Percentiles rank a stretch among this genome's conserved stretches.
phyloP scores from a whole-genome alignment of 2,329 filamentous ascomycete species.

The Diplocarpon rosae region DNA sequence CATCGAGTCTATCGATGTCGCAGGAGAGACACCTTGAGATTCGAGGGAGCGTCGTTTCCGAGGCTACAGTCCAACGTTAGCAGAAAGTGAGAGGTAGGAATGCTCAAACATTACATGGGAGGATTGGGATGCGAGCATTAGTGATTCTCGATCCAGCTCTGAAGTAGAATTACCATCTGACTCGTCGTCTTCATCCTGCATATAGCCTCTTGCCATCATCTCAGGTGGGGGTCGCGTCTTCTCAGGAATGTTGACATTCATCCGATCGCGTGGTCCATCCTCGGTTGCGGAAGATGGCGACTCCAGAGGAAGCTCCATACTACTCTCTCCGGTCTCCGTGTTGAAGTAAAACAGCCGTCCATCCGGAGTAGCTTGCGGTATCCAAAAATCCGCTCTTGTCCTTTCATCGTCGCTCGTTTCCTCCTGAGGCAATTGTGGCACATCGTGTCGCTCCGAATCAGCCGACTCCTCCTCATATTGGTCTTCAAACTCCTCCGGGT shows the following conservation, averaged over 20 bases:
- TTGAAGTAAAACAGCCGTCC: conserved; percentile 96
- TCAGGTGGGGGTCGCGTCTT: conserved; percentile 83
- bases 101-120: conserved; percentile 47
- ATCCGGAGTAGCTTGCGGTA: conserved; percentile 90
- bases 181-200: conserved; percentile 81
- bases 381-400: conserved; percentile 94
- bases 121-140: conserved; percentile 57
- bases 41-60: conserved; percentile 49
- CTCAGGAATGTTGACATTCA: conserved; percentile 79
- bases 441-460: conserved; percentile 50
- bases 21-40: conserved; percentile 66
- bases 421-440: conserved; percentile 53
- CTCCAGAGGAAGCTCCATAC: conserved; percentile 88
- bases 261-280: conserved; percentile 76
- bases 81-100: conserved; percentile 5
- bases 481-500: conserved; percentile 58
- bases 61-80: conserved; percentile 33
- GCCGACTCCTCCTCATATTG: conserved; percentile 49
- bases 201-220: conserved; percentile 74
- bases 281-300: conserved; percentile 73
- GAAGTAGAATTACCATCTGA: conserved; percentile 75
- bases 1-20: conserved; percentile 85
- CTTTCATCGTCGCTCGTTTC: conserved; percentile 52
- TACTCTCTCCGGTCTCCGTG: conserved; percentile 89
- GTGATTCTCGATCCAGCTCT: conserved; percentile 69